Percentiles rank a stretch among this genome's conserved stretches.
Evolutionary conservation across 2,329 filamentous ascomycete genomes (phyloP).

Genomic region (Albifimbria verrucaria): DNA sequence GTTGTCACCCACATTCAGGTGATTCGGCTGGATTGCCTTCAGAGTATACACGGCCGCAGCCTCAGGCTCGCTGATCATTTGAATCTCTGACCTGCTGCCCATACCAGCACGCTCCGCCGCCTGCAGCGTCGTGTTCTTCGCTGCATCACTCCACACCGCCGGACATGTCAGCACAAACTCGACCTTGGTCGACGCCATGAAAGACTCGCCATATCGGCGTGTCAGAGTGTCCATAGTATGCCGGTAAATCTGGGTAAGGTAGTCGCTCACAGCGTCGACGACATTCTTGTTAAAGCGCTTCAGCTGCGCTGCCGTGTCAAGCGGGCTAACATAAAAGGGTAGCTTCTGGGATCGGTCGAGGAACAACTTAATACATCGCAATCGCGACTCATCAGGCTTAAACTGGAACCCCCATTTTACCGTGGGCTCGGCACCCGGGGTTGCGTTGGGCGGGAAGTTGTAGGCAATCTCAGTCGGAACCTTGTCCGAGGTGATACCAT

Average conservation of each 20-base stretch:
- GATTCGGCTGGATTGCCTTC: slow-evolving; percentile 74
- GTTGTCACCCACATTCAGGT: slow-evolving; percentile 65
- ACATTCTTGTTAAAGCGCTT: slow-evolving; percentile 73
- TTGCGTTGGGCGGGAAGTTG: slow-evolving; percentile 31
- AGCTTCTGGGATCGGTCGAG: slow-evolving; percentile 78
- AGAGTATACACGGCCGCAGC: slow-evolving; percentile 77
- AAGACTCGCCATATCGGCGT: slow-evolving; percentile 71
- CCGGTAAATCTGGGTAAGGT: slow-evolving; percentile 70
- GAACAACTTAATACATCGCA: slow-evolving; percentile 82
- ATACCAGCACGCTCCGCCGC: slow-evolving; percentile 77
- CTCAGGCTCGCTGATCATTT: slow-evolving; percentile 79
- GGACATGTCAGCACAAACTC: slow-evolving; percentile 80
- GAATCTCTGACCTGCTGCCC: slow-evolving; percentile 66
- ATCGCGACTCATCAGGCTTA: slow-evolving; percentile 69
- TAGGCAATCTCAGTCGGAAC: slow-evolving; percentile 77
- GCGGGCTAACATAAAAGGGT: slow-evolving; percentile 74
- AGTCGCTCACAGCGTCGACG: slow-evolving; percentile 75
- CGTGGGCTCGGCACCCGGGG: slow-evolving; percentile 38
- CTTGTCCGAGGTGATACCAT: slow-evolving; percentile 85
- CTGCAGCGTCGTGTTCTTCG: slow-evolving; percentile 78
- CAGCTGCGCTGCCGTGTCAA: slow-evolving; percentile 75
- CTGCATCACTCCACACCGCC: slow-evolving; percentile 80
- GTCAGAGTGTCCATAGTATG: slow-evolving; percentile 78
- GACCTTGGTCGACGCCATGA: slow-evolving; percentile 72
- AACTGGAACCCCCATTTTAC: slow-evolving; percentile 83